These are phyloP conservation scores for Oryza longistaminata DNA, from an alignment of 176 grass and related monocot species.

Conservation along the genomic window DNA sequence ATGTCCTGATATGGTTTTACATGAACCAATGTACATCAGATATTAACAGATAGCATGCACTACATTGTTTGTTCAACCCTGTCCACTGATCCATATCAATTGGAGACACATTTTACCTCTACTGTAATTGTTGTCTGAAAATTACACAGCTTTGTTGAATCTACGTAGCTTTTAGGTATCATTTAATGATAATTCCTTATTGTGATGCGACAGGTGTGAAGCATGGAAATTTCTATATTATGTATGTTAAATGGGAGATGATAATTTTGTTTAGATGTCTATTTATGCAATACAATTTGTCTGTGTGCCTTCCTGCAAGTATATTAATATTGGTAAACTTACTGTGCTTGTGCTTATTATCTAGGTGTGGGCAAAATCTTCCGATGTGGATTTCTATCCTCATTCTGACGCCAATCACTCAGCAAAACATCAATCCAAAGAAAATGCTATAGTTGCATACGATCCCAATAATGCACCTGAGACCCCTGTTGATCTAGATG, in stretches of 20 bases:
- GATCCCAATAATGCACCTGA: constrained; percentile 43
- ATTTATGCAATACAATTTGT: background rate
- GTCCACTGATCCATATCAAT: background rate
- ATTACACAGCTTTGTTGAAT: constrained; percentile 6
- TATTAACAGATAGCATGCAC: background rate
- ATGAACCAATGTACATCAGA: background rate
- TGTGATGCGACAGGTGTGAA: background rate
- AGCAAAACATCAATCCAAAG: constrained; percentile 41
- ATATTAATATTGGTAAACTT: constrained; percentile 28
- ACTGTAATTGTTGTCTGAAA: constrained; percentile 15
- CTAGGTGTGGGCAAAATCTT: constrained; percentile 56
- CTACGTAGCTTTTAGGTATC: background rate
- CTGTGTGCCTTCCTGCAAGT: background rate
- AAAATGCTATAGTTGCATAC: constrained; percentile 44
- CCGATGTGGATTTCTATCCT: constrained; percentile 67
- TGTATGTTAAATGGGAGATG: background rate
- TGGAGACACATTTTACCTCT: background rate
- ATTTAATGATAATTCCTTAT: constrained; percentile 6
- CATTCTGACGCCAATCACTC: constrained; percentile 53
- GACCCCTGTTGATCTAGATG: constrained; percentile 49
- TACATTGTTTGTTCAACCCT: background rate
- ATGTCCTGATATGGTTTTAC: background rate
- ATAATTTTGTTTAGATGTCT: background rate
- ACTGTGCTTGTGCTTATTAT: constrained; percentile 44
- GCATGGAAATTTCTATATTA: background rate